phyloP scores from a whole-genome alignment of 192 early-diverging fungal genomes.

The Backusella parvicylindrica region DNA sequence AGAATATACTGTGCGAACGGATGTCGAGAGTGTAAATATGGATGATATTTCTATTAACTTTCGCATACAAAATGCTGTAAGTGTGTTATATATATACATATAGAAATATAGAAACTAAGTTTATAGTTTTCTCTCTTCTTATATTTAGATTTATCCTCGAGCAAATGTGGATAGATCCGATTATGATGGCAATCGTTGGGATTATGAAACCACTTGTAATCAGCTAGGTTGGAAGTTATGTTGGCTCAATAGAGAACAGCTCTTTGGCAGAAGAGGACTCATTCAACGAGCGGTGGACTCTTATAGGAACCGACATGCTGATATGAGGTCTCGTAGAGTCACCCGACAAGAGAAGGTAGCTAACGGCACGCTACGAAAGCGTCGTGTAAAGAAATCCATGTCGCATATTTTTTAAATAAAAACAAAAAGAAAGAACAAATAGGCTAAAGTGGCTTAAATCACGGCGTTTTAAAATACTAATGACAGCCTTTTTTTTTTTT shows the following conservation, averaged over 20 bases:
- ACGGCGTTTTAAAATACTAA: neutral
- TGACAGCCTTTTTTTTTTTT: neutral
- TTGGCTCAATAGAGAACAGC: constrained; percentile 58
- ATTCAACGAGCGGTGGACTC: constrained; percentile 78
- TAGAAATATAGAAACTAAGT: too few relatives aligned
- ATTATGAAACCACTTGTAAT: constrained; percentile 77
- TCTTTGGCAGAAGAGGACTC: constrained; percentile 63
- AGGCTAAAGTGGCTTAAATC: neutral
- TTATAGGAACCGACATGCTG: constrained; percentile 59
- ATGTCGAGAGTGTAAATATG: constrained; percentile 24
- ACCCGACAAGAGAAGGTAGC: constrained; percentile 63
- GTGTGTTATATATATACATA: neutral
- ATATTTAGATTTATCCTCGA: constrained; percentile 62
- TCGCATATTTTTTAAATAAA: constrained; percentile 11
- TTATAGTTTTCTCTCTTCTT: too few relatives aligned
- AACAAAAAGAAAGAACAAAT: neutral
- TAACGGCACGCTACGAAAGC: constrained; percentile 50
- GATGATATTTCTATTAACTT: constrained; percentile 15
- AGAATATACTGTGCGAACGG: constrained; percentile 28
- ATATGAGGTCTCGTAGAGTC: constrained; percentile 63
- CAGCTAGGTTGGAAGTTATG: constrained; percentile 68
- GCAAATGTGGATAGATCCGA: constrained; percentile 45
- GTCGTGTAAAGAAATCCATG: constrained; percentile 17
- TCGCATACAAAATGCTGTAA: constrained; percentile 25
- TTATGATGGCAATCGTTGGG: constrained; percentile 74